Evolutionary conservation across 2,329 filamentous ascomycete genomes (phyloP).

Genomic region (Berkeleyomyces basicola): DNA sequence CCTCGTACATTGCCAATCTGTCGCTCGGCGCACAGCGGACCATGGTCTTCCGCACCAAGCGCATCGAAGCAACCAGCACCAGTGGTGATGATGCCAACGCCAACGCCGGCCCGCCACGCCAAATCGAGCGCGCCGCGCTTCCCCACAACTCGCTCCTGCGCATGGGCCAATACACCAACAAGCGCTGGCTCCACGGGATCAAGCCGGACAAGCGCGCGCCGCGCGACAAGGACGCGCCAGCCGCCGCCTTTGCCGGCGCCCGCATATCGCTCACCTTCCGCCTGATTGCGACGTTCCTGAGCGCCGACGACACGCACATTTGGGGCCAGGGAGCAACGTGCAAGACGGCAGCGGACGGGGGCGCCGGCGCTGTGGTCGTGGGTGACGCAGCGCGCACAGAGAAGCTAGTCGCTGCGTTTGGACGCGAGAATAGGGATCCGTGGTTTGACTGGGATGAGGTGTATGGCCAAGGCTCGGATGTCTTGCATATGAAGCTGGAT

Average conservation of each 20-base stretch:
- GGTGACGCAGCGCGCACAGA: conserved; percentile 50
- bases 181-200: conserved; percentile 83
- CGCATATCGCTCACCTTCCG: conserved; percentile 89
- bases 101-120: conserved; percentile 23
- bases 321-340: conserved; percentile 81
- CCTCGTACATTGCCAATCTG: conserved; percentile 77
- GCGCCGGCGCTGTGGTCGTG: conserved; percentile 45
- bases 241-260: conserved; percentile 55
- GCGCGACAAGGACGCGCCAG: conserved; percentile 49
- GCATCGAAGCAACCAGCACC: conserved; percentile 24
- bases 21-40: conserved; percentile 83
- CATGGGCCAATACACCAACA: conserved; percentile 68
- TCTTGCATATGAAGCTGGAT: conserved; percentile 42
- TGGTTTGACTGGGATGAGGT: conserved; percentile 57
- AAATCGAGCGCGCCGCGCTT: conserved; percentile 51
- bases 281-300: conserved; percentile 70
- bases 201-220: conserved; percentile 62
- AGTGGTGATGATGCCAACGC: conserved; percentile 13
- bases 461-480: conserved; percentile 75
- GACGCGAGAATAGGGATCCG: conserved; percentile 60
- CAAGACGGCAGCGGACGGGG: conserved; percentile 36
- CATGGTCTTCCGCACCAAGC: conserved; percentile 80
- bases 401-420: conserved; percentile 61
- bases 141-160: conserved; percentile 82
- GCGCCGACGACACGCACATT: conserved; percentile 46